These are phyloP conservation scores for Leccinellum albellum DNA, from an alignment of 768 basidiomycete genomes.

Conservation along the genomic window DNA sequence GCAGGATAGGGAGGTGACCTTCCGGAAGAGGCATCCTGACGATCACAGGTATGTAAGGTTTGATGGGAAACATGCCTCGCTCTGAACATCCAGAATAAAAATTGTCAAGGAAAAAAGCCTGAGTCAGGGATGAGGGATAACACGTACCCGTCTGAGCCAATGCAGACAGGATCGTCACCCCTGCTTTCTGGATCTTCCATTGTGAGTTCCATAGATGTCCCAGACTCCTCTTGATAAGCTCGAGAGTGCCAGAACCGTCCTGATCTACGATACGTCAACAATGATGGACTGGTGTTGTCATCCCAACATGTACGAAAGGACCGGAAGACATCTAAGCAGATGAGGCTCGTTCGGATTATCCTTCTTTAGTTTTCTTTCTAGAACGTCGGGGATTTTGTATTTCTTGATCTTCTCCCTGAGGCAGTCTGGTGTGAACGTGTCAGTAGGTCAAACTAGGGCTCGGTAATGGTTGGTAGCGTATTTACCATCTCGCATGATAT, in stretches of 20 bases:
- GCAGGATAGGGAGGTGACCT: background rate
- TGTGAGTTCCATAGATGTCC: background rate
- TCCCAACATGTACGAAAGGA: slow-evolving; percentile 14
- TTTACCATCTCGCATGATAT: slow-evolving; percentile 23
- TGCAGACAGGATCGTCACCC: slow-evolving; percentile 22
- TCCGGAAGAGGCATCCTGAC: background rate
- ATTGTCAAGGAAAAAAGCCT: background rate
- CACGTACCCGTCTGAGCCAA: slow-evolving; percentile 18
- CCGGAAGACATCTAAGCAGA: slow-evolving; percentile 22
- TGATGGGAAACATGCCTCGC: background rate
- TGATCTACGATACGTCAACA: background rate
- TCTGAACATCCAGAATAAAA: background rate
- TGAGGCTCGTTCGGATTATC: slow-evolving; percentile 19
- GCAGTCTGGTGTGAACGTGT: slow-evolving; percentile 5
- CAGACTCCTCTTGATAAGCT: slow-evolving; percentile 5
- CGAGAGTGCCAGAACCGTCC: background rate
- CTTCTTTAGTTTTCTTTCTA: slow-evolving; percentile 14
- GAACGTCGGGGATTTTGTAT: slow-evolving; percentile 18
- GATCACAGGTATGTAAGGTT: background rate
- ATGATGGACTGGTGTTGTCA: background rate
- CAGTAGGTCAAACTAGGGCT: background rate
- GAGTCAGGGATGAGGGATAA: background rate
- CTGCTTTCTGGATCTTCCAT: slow-evolving; percentile 24
- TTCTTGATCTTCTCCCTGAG: slow-evolving; percentile 12
- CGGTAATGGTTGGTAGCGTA: background rate